phyloP scores from a whole-genome alignment of 2,329 filamentous ascomycete species.

The Thermomyces lanuginosus region DNA sequence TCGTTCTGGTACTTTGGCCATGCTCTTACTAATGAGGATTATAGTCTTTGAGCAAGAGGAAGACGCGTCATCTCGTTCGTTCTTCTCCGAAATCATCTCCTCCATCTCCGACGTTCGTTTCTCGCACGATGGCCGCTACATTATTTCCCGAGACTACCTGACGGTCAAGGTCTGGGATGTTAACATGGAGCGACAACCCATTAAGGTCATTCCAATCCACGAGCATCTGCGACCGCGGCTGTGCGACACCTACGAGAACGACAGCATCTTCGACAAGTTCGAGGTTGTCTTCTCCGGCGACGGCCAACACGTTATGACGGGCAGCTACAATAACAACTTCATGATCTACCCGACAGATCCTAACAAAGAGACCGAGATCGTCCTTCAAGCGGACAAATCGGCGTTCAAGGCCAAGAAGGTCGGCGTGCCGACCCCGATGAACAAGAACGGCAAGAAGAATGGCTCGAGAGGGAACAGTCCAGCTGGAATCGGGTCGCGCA shows the following conservation, averaged over 20 bases:
- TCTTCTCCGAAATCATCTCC: conserved; percentile 99
- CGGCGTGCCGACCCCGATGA: conserved; percentile 92
- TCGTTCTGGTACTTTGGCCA: conserved; percentile 1
- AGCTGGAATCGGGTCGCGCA: conserved; percentile 72
- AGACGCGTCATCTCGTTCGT: conserved; percentile 87
- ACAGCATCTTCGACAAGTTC: conserved; percentile 99
- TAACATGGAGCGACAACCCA: conserved; percentile 92
- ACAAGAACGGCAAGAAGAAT: conserved; percentile 73
- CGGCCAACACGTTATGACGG: conserved; percentile 98
- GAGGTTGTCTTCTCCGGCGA: conserved; percentile 98
- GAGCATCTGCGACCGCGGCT: conserved; percentile 86
- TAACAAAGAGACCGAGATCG: conserved; percentile 90
- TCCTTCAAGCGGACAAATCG: conserved; percentile 93
- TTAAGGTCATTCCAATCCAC: conserved; percentile 98
- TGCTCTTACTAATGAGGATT: conserved; percentile 6
- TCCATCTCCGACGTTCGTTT: conserved; percentile 98
- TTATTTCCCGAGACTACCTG: conserved; percentile 90
- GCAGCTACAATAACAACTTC: conserved; percentile 99
- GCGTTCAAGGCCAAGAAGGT: conserved; percentile 99
- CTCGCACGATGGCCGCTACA: conserved; percentile 89
- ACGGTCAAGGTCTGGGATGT: conserved; percentile 99
- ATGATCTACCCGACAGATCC: conserved; percentile 99
- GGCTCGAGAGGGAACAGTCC: conserved; percentile 79
- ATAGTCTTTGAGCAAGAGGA: conserved; percentile 98
- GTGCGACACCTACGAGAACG: conserved; percentile 97